Percentiles rank a stretch among this genome's conserved stretches.
Conservation (phyloP, 1,284 basidiomycete species). For the Peniophora sp. region DNA sequence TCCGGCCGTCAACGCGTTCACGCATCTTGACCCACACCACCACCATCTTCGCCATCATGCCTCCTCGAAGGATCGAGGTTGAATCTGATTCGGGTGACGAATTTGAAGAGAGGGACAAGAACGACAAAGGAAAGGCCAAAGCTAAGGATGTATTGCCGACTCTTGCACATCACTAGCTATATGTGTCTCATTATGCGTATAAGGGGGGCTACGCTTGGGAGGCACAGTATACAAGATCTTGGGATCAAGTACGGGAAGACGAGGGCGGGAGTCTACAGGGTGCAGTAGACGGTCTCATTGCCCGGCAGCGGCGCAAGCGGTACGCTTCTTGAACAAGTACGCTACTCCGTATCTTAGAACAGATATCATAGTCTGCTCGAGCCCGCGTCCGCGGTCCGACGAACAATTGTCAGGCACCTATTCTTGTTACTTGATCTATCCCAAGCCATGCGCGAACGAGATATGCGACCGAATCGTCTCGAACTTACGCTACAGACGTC, state of each 20-base stretch:
- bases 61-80: background rate
- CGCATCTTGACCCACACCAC: no score
- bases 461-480: conserved; percentile 90
- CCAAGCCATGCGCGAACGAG: conserved; percentile 87
- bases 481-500: conserved; percentile 86
- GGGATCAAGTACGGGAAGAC: conserved; percentile 97
- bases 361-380: conserved; percentile 52
- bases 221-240: conserved; percentile 87
- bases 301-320: conserved; percentile 80
- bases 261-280: conserved; percentile 86
- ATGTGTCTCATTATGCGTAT: conserved; percentile 1
- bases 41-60: background rate
- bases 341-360: background rate
- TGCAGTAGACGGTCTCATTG: conserved; percentile 85
- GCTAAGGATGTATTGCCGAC: conserved; percentile 35
- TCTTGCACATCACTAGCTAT: background rate
- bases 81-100: background rate
- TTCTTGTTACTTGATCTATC: conserved; percentile 89
- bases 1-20: no score
- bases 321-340: conserved; percentile 27
- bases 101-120: background rate
- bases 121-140: conserved; percentile 33
- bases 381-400: conserved; percentile 81
- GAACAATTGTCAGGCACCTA: conserved; percentile 95
- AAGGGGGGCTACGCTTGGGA: conserved; percentile 92